Conservation (phyloP, 805 yeast genomes). For the Candida chilensis region DNA sequence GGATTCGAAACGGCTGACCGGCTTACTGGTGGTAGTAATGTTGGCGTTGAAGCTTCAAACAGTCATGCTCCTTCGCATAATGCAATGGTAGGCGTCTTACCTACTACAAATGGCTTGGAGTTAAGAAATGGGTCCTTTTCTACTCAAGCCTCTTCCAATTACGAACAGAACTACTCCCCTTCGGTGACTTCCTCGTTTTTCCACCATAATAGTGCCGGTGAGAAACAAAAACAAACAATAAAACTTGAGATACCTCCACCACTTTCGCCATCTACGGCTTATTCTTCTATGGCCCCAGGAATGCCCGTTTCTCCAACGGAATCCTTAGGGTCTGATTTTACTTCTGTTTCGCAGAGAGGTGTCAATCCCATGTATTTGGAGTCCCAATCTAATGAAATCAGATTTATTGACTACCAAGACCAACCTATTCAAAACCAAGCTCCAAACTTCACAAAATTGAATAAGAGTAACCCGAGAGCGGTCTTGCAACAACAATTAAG, state of each 20-base stretch:
- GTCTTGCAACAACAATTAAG: conserved; percentile 1
- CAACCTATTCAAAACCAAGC: background rate
- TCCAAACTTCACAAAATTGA: background rate
- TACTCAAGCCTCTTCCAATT: conserved; percentile 9
- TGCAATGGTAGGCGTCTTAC: background rate
- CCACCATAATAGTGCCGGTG: too few species aligned
- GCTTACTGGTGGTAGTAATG: too few species aligned
- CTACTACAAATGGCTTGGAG: background rate
- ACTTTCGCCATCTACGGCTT: background rate
- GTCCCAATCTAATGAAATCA: background rate
- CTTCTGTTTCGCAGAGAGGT: conserved; percentile 14
- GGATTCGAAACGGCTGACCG: too few species aligned
- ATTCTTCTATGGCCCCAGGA: background rate
- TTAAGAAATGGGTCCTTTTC: conserved; percentile 1
- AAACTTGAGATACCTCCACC: conserved; percentile 1
- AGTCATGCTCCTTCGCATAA: background rate
- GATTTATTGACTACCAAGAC: background rate
- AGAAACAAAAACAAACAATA: too few species aligned
- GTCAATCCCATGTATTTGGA: conserved; percentile 11
- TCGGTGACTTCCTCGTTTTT: too few species aligned
- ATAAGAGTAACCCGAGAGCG: background rate
- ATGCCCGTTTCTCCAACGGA: conserved; percentile 17
- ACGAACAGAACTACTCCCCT: conserved; percentile 12
- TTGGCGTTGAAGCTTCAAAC: too few species aligned
- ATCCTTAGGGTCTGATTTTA: conserved; percentile 14